phyloP scores from a whole-genome alignment of 768 basidiomycete species.

The Tylopilus sp. region DNA sequence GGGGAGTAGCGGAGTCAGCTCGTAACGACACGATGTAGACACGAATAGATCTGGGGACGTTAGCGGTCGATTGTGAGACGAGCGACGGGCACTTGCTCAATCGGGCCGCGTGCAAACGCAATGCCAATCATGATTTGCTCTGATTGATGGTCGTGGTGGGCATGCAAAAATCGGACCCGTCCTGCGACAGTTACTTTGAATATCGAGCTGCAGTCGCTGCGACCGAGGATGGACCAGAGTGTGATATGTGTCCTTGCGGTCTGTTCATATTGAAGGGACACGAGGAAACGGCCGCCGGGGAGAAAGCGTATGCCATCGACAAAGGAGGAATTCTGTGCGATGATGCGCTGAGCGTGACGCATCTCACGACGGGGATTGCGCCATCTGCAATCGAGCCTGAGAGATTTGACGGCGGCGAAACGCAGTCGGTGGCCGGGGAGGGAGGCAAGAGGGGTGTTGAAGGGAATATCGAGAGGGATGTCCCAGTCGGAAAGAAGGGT shows the following conservation, averaged over 20 bases:
- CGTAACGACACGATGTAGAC: slow-evolving; percentile 23
- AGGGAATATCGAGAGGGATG: slow-evolving; percentile 42
- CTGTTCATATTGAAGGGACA: slow-evolving; percentile 38
- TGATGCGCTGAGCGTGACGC: slow-evolving; percentile 36
- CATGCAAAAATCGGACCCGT: slow-evolving; percentile 34
- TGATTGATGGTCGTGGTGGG: slow-evolving; percentile 24
- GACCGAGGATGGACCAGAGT: slow-evolving; percentile 41
- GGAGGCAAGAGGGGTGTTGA: slow-evolving; percentile 27
- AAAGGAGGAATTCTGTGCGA: slow-evolving; percentile 32
- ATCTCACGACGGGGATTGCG: slow-evolving; percentile 34
- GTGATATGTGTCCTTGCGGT: slow-evolving; percentile 38
- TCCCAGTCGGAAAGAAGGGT: slow-evolving; percentile 30
- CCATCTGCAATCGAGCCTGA: slow-evolving; percentile 54
- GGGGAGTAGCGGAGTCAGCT: background rate
- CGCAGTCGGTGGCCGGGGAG: slow-evolving; percentile 42
- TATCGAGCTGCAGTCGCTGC: slow-evolving; percentile 24
- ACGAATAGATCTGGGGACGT: slow-evolving; percentile 19
- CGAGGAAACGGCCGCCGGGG: slow-evolving; percentile 46
- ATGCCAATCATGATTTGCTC: slow-evolving; percentile 22
- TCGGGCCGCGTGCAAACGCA: slow-evolving; percentile 10
- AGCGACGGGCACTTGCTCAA: slow-evolving; percentile 16
- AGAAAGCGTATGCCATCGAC: slow-evolving; percentile 47
- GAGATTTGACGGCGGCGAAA: slow-evolving; percentile 37
- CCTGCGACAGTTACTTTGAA: slow-evolving; percentile 27
- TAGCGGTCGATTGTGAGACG: background rate